Evolutionary conservation across 2,329 filamentous ascomycete genomes (phyloP).

Genomic region (Epichloe uncinata): DNA sequence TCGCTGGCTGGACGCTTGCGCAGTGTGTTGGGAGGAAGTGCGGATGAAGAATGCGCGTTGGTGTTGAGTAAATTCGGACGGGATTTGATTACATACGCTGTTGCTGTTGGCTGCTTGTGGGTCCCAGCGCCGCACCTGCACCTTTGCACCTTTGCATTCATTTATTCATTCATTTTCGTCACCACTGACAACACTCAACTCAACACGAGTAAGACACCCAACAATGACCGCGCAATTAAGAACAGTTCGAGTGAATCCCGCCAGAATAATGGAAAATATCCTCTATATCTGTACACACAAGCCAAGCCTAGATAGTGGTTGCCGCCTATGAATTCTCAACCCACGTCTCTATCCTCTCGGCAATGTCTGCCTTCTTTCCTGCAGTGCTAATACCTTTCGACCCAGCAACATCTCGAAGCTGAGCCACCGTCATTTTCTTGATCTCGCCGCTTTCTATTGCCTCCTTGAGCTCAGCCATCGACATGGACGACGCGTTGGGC

Average conservation of each 20-base stretch:
- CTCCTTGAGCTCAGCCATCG: slow-evolving; percentile 32
- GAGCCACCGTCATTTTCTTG: slow-evolving; percentile 39
- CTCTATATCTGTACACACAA: not conserved
- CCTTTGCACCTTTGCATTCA: no score
- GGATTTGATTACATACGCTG: not conserved
- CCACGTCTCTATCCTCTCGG: slow-evolving; percentile 45
- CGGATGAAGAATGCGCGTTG: not conserved
- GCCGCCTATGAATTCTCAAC: slow-evolving; percentile 25
- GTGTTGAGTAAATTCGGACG: not conserved
- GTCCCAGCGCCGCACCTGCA: no score
- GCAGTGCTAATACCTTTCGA: slow-evolving; percentile 33
- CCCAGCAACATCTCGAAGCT: slow-evolving; percentile 35
- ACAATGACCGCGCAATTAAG: not conserved
- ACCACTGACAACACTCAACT: not conserved
- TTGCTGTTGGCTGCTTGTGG: no score
- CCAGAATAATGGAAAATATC: not conserved
- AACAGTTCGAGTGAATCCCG: no score
- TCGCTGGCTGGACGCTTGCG: not conserved
- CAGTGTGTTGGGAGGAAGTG: not conserved
- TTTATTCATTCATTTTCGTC: no score
- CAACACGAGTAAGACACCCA: not conserved
- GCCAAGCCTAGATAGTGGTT: not conserved
- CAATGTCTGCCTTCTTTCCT: slow-evolving; percentile 40
- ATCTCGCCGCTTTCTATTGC: slow-evolving; percentile 32
- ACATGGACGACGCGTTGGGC: slow-evolving; percentile 22